Evolutionary conservation across 805 yeast species (phyloP), one percentile per base, ranked within the genome.

Genomic region (Kazachstania psychrophila): DNA sequence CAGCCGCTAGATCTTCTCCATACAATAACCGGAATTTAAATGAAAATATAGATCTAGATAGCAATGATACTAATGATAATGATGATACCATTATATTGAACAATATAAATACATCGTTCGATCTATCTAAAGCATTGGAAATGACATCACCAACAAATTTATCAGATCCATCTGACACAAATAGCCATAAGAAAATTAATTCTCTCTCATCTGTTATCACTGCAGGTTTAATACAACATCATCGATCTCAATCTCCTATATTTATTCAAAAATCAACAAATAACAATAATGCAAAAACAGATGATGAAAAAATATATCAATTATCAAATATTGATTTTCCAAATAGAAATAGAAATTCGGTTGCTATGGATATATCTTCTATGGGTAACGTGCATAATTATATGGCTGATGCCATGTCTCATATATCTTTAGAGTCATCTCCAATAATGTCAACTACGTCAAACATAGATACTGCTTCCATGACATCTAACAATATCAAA

Each of bases 121-220:
- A 38, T 30, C 23, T 38, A 19, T 33, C 41, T 6, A 38, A 38
- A 17, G 41, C 41, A 5, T 22, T 38, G 11, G 41, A 33, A 30
- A 38, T 38, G 34, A 10, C 37, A 11, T 22, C 31, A 17, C 17
- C 31, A 28, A 16, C 31, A 28, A 6, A 15, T 11, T 16, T 7
- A 28, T 16, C 31, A 28, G 15, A 16, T 15, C 8, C 31, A 9
- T n/a, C 16, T 16, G 17, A 28, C 12, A 28, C 20, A 16, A 8
- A 9, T 17, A 17, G n/a, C 17, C 32, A 30, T 20, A 20, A n/a
- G 20, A 19, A 20, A 30, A 3, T 30, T 9, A 20, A 18, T 7
- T 30, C 32, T 11, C 7, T 7, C 8, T 17, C 31, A 12, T 28
- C 31, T 1, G 5, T 11, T 10, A 20, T 20, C 10, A 7, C 23